These are phyloP conservation scores for Pyrenophora teres DNA, from an alignment of 2,329 filamentous ascomycete species.

Conservation along the genomic window DNA sequence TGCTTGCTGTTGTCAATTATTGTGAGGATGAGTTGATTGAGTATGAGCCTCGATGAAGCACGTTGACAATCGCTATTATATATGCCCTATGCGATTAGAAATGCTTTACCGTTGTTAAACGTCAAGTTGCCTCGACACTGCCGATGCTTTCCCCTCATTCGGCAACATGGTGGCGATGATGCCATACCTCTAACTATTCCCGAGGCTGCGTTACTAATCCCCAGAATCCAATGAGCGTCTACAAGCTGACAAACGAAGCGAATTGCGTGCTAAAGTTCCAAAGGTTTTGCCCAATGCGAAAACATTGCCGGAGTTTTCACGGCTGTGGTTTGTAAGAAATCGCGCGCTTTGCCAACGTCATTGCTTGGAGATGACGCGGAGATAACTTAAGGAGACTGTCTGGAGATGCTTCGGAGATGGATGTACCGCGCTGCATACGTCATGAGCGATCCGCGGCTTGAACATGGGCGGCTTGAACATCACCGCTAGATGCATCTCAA, in stretches of 20 bases:
- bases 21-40: constrained; percentile 14
- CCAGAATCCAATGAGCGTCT: constrained; percentile 18
- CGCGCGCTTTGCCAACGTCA: not conserved
- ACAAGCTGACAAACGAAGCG: constrained; percentile 32
- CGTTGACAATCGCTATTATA: constrained; percentile 25
- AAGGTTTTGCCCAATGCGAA: not conserved
- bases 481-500: too few relatives aligned
- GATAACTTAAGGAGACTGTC: constrained; percentile 2
- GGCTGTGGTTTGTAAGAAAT: constrained; percentile 11
- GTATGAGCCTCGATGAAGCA: constrained; percentile 11
- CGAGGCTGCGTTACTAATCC: constrained; percentile 38
- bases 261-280: constrained; percentile 30
- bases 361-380: not conserved
- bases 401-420: not conserved
- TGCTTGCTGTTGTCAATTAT: constrained; percentile 10
- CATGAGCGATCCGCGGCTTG: too few relatives aligned
- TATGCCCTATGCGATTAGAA: constrained; percentile 35
- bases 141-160: constrained; percentile 21
- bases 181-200: constrained; percentile 40
- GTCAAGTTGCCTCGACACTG: constrained; percentile 14
- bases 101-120: constrained; percentile 16
- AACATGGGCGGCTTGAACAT: too few relatives aligned
- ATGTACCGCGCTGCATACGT: not conserved
- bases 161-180: constrained; percentile 37
- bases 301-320: not conserved